A percentile compares a stretch with the other conserved stretches of the same genome.
Evolutionary conservation across 768 basidiomycete species (phyloP).

Genomic region (Galerina marginata): DNA sequence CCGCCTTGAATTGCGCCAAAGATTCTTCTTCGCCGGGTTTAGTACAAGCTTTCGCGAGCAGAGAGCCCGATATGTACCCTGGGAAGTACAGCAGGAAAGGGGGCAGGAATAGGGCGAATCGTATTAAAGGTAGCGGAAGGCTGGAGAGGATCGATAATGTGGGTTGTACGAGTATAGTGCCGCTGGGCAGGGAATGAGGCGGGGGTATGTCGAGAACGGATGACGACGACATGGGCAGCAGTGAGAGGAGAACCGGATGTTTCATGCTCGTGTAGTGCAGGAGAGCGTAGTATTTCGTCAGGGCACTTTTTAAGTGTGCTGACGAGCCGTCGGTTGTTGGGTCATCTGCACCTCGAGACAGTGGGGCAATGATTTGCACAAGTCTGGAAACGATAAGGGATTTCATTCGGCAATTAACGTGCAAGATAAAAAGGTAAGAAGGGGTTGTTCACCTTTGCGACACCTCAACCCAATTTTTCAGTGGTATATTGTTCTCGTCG

Average conservation of each 20-base stretch:
- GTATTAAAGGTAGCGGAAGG: slow-evolving; percentile 44
- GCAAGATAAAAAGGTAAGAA: not conserved
- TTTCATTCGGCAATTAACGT: not conserved
- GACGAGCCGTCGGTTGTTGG: not conserved
- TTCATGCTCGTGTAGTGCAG: slow-evolving; percentile 55
- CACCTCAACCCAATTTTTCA: slow-evolving; percentile 57
- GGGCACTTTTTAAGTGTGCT: slow-evolving; percentile 41
- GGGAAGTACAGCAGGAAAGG: slow-evolving; percentile 60
- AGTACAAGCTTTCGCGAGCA: slow-evolving; percentile 50
- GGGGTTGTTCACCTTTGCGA: slow-evolving; percentile 56
- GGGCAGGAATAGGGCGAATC: slow-evolving; percentile 46
- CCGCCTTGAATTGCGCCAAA: slow-evolving; percentile 72
- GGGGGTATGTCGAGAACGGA: slow-evolving; percentile 17
- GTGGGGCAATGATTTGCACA: slow-evolving; percentile 10
- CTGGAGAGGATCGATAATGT: slow-evolving; percentile 31
- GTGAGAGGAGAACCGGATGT: slow-evolving; percentile 49
- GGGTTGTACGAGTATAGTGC: slow-evolving; percentile 35
- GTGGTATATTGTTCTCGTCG: slow-evolving; percentile 47
- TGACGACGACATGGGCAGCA: slow-evolving; percentile 19
- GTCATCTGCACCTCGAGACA: slow-evolving; percentile 6
- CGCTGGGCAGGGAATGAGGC: slow-evolving; percentile 28
- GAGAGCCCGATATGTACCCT: slow-evolving; percentile 54
- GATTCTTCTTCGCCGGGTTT: slow-evolving; percentile 64
- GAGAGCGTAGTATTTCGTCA: slow-evolving; percentile 63
- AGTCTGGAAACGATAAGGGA: slow-evolving; percentile 14